Evolutionary conservation across 192 early-diverging fungal genomes (phyloP), one percentile per base, ranked within the genome.

Genomic region (Rhizoclosmatium globosum): DNA sequence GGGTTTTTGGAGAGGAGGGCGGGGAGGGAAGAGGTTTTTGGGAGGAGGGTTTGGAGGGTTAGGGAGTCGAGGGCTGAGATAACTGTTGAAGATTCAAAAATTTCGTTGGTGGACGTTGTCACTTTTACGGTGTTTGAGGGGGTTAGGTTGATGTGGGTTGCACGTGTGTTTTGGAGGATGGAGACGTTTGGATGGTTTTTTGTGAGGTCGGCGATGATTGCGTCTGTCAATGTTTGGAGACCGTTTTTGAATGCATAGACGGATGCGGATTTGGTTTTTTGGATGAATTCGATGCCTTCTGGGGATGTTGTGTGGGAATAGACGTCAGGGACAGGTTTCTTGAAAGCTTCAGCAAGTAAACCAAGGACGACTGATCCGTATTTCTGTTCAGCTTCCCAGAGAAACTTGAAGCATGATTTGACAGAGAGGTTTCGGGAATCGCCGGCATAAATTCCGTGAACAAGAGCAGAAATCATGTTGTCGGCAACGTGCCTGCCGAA

Each of bases 401-500:
- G 81, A 44, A 89, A 80, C 47, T 89, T 89, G 66, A 98, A 84
- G 1, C 93, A 91, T 3, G 94, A 91, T 39, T 92, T 86, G 2
- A 95, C 86, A 57, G 94, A 95, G 41, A 99, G 84, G 60, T 89
- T 78, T 64, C 86, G 92, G 0, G 88, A 87, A 79, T 99, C 94
- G 0, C 96, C 95, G 1, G 96, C 96, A 83, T 97, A 98, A 42
- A 99, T 95, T 0, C 97, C 97, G 74, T 97, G 95, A 67, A 96
- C 89, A 45, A 97, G 85, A 0, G 97, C 94, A 45, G 94, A 95
- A 4, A 95, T 90, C 77, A 99, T 75, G 60, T 94, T 94, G 68
- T 95, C 88, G 56, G 95, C 93, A 2, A 96, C 84, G 2, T 84
- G 82, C n/a, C 80, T 74, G 53, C 93, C 91, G 77, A 99, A 95